Conservation (phyloP, 2,329 filamentous ascomycete species). For the Epichloe elymi region DNA sequence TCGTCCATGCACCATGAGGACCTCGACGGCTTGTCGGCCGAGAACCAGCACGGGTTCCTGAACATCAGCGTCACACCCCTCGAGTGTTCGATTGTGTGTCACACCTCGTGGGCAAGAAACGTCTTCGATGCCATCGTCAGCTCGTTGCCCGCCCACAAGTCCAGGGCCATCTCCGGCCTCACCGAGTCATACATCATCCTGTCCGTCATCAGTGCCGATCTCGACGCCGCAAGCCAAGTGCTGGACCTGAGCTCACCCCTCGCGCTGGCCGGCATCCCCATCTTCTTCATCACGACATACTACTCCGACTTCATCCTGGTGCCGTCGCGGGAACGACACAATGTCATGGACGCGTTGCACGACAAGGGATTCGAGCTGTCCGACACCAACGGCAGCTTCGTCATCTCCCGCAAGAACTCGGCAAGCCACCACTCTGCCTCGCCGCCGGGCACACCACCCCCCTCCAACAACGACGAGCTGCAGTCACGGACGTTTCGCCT, state of each 20-base stretch:
- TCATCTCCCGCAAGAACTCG: conserved; percentile 32
- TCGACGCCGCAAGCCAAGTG: conserved; percentile 83
- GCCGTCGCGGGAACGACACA: conserved; percentile 57
- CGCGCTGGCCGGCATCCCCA: conserved; percentile 82
- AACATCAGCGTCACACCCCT: conserved; percentile 88
- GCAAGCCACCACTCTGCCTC: conserved; percentile 20
- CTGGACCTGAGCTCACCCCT: conserved; percentile 84
- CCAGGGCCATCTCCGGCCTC: conserved; percentile 56
- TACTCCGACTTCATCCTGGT: conserved; percentile 96
- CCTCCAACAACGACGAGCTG: conserved; percentile 64
- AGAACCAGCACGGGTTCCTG: conserved; percentile 63
- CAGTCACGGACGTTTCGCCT: conserved; percentile 71
- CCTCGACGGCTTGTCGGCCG: conserved; percentile 34
- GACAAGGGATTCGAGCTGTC: conserved; percentile 76
- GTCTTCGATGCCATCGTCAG: conserved; percentile 64
- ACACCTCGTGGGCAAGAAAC: conserved; percentile 56
- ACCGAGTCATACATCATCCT: conserved; percentile 77
- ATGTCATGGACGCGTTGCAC: conserved; percentile 65
- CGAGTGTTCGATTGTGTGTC: conserved; percentile 86
- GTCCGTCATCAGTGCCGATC: conserved; percentile 76
- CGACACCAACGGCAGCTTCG: conserved; percentile 54
- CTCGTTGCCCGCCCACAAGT: conserved; percentile 41
- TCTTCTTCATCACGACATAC: conserved; percentile 98
- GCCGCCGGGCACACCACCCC: conserved; percentile 59
- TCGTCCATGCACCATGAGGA: conserved; percentile 23